Evolutionary conservation across 257 asterid species (phyloP).

Genomic region (Gentiana macrophylla): DNA sequence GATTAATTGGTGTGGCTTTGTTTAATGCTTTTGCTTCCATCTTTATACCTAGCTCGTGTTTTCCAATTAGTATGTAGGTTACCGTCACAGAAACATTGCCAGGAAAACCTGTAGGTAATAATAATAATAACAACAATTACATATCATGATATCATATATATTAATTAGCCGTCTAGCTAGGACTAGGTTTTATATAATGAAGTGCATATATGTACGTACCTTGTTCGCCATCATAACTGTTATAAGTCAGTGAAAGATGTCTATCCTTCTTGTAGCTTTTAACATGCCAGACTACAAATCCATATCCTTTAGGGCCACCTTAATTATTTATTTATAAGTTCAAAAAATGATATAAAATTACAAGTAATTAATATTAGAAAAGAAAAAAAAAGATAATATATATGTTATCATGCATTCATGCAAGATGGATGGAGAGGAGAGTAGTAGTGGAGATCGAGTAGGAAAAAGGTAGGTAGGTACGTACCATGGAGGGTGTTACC

Average conservation of each 20-base stretch:
- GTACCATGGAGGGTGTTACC: slow-evolving; percentile 89
- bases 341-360: too few species aligned
- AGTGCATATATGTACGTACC: slow-evolving; percentile 21
- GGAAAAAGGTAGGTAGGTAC: neutral
- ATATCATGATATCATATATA: too few species aligned
- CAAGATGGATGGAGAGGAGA: too few species aligned
- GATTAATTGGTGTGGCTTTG: slow-evolving; percentile 68
- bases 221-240: slow-evolving; percentile 70
- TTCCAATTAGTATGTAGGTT: slow-evolving; percentile 44
- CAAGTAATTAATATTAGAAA: neutral
- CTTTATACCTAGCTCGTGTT: slow-evolving; percentile 32
- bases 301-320: slow-evolving; percentile 67
- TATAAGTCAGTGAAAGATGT: slow-evolving; percentile 46
- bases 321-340: too few species aligned
- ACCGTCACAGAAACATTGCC: slow-evolving; percentile 48
- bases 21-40: slow-evolving; percentile 50
- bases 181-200: neutral
- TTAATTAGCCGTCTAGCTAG: too few species aligned
- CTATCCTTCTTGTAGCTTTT: slow-evolving; percentile 23
- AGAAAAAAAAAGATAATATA: neutral
- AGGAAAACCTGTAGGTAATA: slow-evolving; percentile 48
- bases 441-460: too few species aligned
- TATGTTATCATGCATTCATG: neutral
- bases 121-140: too few species aligned
- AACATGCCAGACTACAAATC: slow-evolving; percentile 56